Base-by-base conservation (phyloP, 225 moss, liverwort and hornwort genomes). In the Marchantia polymorpha region DNA sequence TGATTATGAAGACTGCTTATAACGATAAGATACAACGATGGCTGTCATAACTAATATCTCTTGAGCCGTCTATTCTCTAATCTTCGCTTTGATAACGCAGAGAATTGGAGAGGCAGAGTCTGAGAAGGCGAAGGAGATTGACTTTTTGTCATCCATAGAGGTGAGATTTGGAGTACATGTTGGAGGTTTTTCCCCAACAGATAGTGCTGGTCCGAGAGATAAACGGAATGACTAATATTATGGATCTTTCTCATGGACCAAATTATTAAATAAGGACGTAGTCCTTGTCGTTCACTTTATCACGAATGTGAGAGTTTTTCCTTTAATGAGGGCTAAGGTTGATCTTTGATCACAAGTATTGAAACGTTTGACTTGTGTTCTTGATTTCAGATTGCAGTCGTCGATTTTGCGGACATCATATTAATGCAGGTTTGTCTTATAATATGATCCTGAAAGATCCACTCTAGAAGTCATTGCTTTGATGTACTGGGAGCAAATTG, bases 121-220 rank as follows among this genome's bases (percentile, higher is more conserved):
- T 86, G 90, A 88, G 55, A 93, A 93, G 78, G 91, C 87, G 65
- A 93, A 92, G 56, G 90, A 92, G 29, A 83, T 91, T n/a, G 99
- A 95, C 72, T 95, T 95, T 75, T 91, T 99, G 51, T 95, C 99
- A 9, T 93, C 99, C 12, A 90, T 99, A 84, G 99, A 99, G 86
- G 97, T 93, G 65, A 84, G 81, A 69, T 60, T 48, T 65, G 22
- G 19, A 12, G 19, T 56, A 56, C 19, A 12, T 56, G 56, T 56
- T 46, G 63, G 8, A 64, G 64, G 25, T 25, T 23, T 64, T 19
- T 56, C 5, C 56, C 39, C 39, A 39, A 39, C 39, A 5, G 39
- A 39, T 39, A 39, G 3, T 39, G 39, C 39, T 2, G 2, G 39
- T 39, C 39, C 39, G 39, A 39, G 39, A 39, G 39, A 39, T 39